Evolutionary conservation across 1,284 basidiomycete species (phyloP), one percentile per base, ranked within the genome.

Genomic region (Austroboletus niveus): DNA sequence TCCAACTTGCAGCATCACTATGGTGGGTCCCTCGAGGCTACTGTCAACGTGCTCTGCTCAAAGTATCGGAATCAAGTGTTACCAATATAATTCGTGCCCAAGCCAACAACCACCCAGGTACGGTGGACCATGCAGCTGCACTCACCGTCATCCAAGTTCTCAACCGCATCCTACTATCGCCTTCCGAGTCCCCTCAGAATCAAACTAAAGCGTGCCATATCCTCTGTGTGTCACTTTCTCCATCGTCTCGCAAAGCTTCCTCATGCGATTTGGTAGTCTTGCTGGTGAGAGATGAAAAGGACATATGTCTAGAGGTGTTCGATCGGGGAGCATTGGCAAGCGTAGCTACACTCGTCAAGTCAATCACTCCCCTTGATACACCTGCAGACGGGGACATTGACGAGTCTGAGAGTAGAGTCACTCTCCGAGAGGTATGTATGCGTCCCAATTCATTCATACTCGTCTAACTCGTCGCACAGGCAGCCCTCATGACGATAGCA

Each of bases 131-230:
- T n/a, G 60, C 70, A 1, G 70, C 75, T 9, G 72, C 77, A 1
- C 72, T 79, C 47, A 78, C 79, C 1, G 75, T 88, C 24, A 77
- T 87, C 51, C 82, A 84, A 58, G 77, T 86, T 38, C 65, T 88
- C 27, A 85, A 81, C 56, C 75, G 80, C 6, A 70, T 85, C 31
- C 71, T 89, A 20, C 64, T 72, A 1, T 72, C 75, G 1, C 57
- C 72, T 2, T 58, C 68, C 3, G 78, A 81, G 48, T 64, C 69
- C 11, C 64, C 72, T 2, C 67, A 71, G 45, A 75, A 67, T 29
- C 74, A 78, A 45, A 78, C 75, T 3, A 81, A 77, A 61, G 84
- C 88, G 0, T 92, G 88, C 63, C 88, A 87, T 60, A 78, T 85
- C 8, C 68, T 94, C 0, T 81, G 89, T 91, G 55, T 14, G 77